A percentile compares a stretch with the other conserved stretches of the same genome.
These are phyloP conservation scores for Apium graveolens DNA, from an alignment of 129 eudicot genomes.

Conservation along the genomic window DNA sequence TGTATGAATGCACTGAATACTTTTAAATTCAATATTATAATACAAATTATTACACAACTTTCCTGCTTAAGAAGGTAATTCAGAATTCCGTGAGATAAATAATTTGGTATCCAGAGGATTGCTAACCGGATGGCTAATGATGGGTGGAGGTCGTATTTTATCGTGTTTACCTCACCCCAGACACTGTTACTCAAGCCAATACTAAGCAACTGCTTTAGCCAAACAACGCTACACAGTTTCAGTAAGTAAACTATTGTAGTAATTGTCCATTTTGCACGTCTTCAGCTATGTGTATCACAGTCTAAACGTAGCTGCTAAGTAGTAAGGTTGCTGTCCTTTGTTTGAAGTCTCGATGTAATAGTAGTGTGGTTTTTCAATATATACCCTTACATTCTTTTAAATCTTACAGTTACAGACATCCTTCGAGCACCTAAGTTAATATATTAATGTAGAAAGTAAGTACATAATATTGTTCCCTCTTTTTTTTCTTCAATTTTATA, in stretches of 20 bases:
- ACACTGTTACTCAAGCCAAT: neutral
- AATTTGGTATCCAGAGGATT: neutral
- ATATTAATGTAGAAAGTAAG: neutral
- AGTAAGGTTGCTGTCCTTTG: neutral
- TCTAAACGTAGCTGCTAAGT: neutral
- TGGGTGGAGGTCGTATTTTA: neutral
- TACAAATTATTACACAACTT: neutral
- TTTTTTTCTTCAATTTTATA: neutral
- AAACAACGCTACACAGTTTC: neutral
- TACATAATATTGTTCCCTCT: neutral
- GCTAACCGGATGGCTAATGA: neutral
- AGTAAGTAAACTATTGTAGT: neutral
- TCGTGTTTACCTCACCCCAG: neutral
- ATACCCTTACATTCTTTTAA: neutral
- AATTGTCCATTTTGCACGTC: neutral
- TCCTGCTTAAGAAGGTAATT: neutral
- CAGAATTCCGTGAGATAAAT: neutral
- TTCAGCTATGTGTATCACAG: neutral
- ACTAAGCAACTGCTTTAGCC: neutral
- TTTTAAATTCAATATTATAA: neutral
- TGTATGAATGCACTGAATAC: neutral
- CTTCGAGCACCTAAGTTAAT: neutral
- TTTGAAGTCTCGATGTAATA: neutral
- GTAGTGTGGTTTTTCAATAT: neutral
- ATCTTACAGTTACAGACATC: neutral